Evolutionary conservation across 106 monocot genomes (phyloP).

Genomic region (Dioscorea dumetorum): DNA sequence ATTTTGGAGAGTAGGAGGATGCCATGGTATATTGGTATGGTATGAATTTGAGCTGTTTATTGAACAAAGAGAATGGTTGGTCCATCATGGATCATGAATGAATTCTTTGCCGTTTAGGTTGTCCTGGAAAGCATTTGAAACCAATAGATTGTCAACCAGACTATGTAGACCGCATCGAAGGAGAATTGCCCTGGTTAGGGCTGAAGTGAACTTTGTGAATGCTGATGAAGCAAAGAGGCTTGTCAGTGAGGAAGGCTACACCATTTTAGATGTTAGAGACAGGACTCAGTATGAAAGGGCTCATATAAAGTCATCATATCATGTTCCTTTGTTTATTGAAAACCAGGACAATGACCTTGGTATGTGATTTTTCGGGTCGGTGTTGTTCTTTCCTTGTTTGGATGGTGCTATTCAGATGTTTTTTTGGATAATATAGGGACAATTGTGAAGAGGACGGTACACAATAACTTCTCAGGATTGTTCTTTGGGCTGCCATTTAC

Average conservation of each 20-base stretch:
- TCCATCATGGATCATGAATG: too few species aligned
- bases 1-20: too few species aligned
- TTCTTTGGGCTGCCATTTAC: conserved; percentile 88
- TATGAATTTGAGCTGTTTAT: too few species aligned
- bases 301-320: conserved; percentile 53
- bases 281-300: conserved; percentile 64
- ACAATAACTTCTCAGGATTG: conserved; percentile 88
- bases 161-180: conserved; percentile 11
- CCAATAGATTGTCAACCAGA: conserved; percentile 2
- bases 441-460: conserved; percentile 66
- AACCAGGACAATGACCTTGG: conserved; percentile 83
- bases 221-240: conserved; percentile 82
- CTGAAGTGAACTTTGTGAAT: conserved; percentile 70
- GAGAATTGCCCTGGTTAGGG: conserved; percentile 28
- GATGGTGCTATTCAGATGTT: not conserved
- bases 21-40: too few species aligned
- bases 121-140: conserved; percentile 18
- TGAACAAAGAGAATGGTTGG: too few species aligned
- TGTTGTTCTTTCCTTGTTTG: not conserved
- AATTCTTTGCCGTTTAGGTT: too few species aligned
- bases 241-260: conserved; percentile 72
- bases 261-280: conserved; percentile 74
- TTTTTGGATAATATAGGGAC: conserved; percentile 38
- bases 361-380: conserved; percentile 7
- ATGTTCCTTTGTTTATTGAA: conserved; percentile 80